A percentile compares a stretch with the other conserved stretches of the same genome.
phyloP scores from a whole-genome alignment of 495 filamentous ascomycete species.

The Beverwykella pulmonaria region DNA sequence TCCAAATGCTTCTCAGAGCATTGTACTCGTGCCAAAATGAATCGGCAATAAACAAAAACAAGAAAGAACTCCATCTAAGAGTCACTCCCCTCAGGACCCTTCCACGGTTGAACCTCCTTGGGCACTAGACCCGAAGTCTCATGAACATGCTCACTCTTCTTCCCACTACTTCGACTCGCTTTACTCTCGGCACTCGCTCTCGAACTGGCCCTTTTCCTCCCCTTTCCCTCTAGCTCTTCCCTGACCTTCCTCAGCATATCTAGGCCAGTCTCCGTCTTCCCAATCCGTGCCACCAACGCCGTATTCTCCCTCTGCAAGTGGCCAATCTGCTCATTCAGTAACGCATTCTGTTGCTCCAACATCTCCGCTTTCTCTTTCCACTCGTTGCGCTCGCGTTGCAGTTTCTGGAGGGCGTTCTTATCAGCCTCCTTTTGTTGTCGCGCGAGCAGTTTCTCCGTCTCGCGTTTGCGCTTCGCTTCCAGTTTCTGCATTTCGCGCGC shows the following conservation, averaged over 20 bases:
- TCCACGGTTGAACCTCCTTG: neutral
- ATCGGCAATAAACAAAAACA: too few relatives aligned
- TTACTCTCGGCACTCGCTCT: slow-evolving; percentile 27
- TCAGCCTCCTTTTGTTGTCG: slow-evolving; percentile 43
- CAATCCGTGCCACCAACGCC: slow-evolving; percentile 55
- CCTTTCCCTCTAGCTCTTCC: slow-evolving; percentile 35
- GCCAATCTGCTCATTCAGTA: slow-evolving; percentile 46
- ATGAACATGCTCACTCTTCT: neutral
- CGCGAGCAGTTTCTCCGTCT: slow-evolving; percentile 44
- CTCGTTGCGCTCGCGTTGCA: slow-evolving; percentile 46
- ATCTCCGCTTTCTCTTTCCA: slow-evolving; percentile 40
- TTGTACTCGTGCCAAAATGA: neutral
- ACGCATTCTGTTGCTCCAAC: slow-evolving; percentile 43
- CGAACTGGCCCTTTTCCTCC: slow-evolving; percentile 28
- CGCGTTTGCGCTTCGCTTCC: slow-evolving; percentile 55
- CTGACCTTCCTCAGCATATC: slow-evolving; percentile 44
- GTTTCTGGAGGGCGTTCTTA: slow-evolving; percentile 36
- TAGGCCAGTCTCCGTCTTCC: slow-evolving; percentile 47
- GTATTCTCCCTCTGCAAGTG: slow-evolving; percentile 52
- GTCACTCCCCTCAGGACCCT: neutral
- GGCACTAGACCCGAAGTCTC: neutral
- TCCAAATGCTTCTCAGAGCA: neutral
- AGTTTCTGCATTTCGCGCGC: slow-evolving; percentile 64
- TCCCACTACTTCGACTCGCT: slow-evolving; percentile 19
- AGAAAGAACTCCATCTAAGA: too few relatives aligned